Evolutionary conservation across 148 eudicot species (phyloP), one percentile per base, ranked within the genome.

Genomic region (Diospyros kaki): DNA sequence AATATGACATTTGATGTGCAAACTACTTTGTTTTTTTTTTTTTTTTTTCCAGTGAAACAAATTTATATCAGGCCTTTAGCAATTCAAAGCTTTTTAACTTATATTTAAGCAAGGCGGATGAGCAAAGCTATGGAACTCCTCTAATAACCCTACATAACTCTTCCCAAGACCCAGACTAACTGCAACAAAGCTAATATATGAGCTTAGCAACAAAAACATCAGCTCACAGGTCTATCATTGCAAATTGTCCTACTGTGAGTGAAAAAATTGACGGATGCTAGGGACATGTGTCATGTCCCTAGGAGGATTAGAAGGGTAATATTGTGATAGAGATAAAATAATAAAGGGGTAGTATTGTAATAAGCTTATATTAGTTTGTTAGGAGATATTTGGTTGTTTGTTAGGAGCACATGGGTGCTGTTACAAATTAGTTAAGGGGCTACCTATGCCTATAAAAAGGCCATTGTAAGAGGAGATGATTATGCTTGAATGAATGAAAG

Each of bases 1-100:
- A 50, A 43, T 48, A 48, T 60, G 67, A 50, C 75, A 61, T 72
- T 72, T 58, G 52, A 58, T 18, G 67, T 6, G 58, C 60, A 9
- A 73, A 48, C 1, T 51, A 59, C 46, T n/a, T n/a, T n/a, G n/a
- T 54, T 4, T 0, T 28, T 28, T 28, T 0, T 28, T 28, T 28
- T 28, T 28, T 18, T 54, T 53, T 69, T 40, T 11, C 48, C 38
- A 53, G 40, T 53, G 73, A 61, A 62, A 62, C 58, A 50, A 9
- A 51, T 3, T 4, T 46, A 63, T 53, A 17, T 48, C n/a, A 52
- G 58, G 46, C 46, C 12, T 38, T 39, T 11, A 45, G 2, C 45
- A 73, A 50, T 48, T 38, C 68, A 46, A 50, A 73, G 42, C 44
- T 28, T 51, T 38, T 56, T 52, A 10, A 9, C 6, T 14, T 39